A percentile compares a stretch with the other conserved stretches of the same genome.
Conservation (phyloP, 768 basidiomycete genomes). For the Cystobasidium onofrii region DNA sequence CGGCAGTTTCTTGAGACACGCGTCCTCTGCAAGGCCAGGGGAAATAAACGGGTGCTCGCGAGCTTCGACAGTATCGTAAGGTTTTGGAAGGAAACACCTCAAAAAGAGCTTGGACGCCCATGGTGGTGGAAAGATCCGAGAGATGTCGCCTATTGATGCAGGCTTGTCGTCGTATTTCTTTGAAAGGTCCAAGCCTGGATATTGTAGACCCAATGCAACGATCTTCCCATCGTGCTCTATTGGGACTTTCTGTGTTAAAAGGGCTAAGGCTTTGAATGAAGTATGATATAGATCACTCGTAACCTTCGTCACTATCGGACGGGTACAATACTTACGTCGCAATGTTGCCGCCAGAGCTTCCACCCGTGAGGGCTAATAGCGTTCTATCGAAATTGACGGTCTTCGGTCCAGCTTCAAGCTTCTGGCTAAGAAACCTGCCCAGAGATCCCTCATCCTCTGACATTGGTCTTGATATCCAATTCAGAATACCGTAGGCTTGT, state of each 20-base stretch:
- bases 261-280: background rate
- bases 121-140: slow-evolving; percentile 1
- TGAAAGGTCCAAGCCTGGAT: slow-evolving; percentile 15
- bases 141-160: background rate
- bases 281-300: too few relatives aligned
- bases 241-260: background rate
- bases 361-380: slow-evolving; percentile 8
- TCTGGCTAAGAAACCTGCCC: background rate
- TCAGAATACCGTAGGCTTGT: slow-evolving; percentile 9
- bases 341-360: slow-evolving; percentile 22
- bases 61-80: slow-evolving; percentile 11
- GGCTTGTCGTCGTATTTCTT: slow-evolving; percentile 9
- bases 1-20: background rate
- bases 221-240: background rate
- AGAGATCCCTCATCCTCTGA: background rate
- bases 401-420: background rate
- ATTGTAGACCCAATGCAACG: slow-evolving; percentile 22
- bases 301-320: too few relatives aligned
- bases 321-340: slow-evolving; percentile 17
- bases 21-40: slow-evolving; percentile 3
- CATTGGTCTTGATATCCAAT: background rate
- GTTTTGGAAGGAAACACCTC: slow-evolving; percentile 9
- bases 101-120: slow-evolving; percentile 20
- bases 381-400: slow-evolving; percentile 5
- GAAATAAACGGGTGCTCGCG: background rate